Evolutionary conservation across 2,329 filamentous ascomycete genomes (phyloP), one percentile per base, ranked within the genome.

Genomic region (Colletotrichum sp.): DNA sequence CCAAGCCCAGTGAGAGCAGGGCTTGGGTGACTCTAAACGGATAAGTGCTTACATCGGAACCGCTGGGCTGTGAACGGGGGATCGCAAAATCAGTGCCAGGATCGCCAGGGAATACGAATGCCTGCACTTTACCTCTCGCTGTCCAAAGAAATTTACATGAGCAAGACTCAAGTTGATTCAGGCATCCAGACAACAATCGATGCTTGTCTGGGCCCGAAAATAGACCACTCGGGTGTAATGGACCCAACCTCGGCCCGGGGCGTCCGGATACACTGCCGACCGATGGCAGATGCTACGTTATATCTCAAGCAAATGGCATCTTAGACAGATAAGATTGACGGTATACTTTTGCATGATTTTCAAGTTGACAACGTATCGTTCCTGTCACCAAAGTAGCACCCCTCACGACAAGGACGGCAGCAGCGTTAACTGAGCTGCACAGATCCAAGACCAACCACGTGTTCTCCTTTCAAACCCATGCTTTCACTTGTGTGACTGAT

Each of bases 151-250:
- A 30, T 30, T 30, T 3, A 1, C 3, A 30, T 5, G 30, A 30
- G 28, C 28, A 10, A 9, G 28, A 30, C 9, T 30, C 8, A 30
- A 30, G 9, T 10, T 30, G 28, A 30, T 30, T 30, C 9, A 30
- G 28, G 8, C 8, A 2, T 30, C 8, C 28, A 9, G n/a, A 3
- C 10, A 48, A 48, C n/a, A 48, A 48, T 4, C 43, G 43, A 1
- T 48, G 5, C 4, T 5, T 2, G 2, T 3, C 6, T 1, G 43
- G 43, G 4, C n/a, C n/a, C 43, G 43, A 21, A 48, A 13, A 9
- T 0, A 6, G 43, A 21, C 2, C n/a, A 48, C 0, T 7, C n/a
- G n/a, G 43, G 10, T 0, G 10, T 10, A n/a, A 5, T n/a, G 43
- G 43, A 48, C 1, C 43, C n/a, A n/a, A 12, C 8, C 39, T 7